Conservation (phyloP, 140 eudicot species). For the Bidens hawaiensis region DNA sequence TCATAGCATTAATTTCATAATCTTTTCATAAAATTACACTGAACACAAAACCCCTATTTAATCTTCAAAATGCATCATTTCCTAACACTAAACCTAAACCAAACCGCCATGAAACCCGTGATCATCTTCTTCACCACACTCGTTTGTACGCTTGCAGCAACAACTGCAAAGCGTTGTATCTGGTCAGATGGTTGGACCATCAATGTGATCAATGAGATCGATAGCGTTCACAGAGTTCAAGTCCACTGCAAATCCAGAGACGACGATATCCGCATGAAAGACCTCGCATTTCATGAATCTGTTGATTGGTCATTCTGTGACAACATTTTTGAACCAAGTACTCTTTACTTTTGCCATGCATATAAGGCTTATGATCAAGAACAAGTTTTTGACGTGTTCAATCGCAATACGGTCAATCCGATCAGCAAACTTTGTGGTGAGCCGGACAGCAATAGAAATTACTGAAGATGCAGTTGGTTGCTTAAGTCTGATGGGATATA, state of each 20-base stretch:
- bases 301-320: constrained; percentile 30
- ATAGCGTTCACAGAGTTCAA: neutral
- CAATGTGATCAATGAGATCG: constrained; percentile 9
- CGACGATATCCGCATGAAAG: constrained; percentile 17
- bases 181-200: constrained; percentile 10
- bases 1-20: too few species aligned
- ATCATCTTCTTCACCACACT: constrained; percentile 18
- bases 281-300: constrained; percentile 2
- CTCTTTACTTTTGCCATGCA: constrained; percentile 33
- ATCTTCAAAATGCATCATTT: neutral
- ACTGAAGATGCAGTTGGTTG: constrained; percentile 34
- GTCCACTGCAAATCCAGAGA: constrained; percentile 30
- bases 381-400: constrained; percentile 29
- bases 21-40: neutral
- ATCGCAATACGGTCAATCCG: neutral
- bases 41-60: neutral
- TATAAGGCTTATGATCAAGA: constrained; percentile 11
- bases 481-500: constrained; percentile 25
- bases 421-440: constrained; percentile 17
- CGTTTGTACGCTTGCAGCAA: neutral
- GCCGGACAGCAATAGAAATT: neutral
- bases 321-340: constrained; percentile 14
- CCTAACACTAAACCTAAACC: neutral
- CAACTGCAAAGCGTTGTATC: neutral
- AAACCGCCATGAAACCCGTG: constrained; percentile 5